phyloP scores from a whole-genome alignment of 345 rosid genomes.

The Mallotus nudiflorus region DNA sequence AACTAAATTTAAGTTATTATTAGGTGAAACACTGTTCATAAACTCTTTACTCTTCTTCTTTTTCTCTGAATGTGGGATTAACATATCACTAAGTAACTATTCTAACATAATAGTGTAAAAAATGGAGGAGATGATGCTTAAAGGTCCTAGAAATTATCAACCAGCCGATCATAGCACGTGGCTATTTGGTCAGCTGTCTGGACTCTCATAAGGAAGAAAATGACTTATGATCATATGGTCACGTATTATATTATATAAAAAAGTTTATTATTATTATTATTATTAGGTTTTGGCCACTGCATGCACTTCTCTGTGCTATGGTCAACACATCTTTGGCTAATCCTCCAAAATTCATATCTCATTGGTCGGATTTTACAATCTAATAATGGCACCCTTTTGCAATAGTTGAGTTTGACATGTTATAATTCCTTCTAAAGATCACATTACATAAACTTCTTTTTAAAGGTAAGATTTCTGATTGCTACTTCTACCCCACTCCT shows the following conservation, averaged over 20 bases:
- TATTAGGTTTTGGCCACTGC: no score
- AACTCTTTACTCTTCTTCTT: no score
- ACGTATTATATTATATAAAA: neutral
- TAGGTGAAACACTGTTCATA: no score
- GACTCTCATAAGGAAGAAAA: neutral
- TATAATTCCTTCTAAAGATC: neutral
- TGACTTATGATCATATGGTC: neutral
- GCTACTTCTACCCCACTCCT: no score
- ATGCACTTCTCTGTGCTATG: neutral
- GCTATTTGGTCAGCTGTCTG: conserved; percentile 25
- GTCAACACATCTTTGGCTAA: neutral
- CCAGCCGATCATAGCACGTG: conserved; percentile 31
- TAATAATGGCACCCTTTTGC: neutral
- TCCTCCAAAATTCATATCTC: neutral
- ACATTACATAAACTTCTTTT: no score
- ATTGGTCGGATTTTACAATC: conserved; percentile 3
- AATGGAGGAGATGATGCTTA: neutral
- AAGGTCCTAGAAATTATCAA: conserved; percentile 26
- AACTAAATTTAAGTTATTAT: no score
- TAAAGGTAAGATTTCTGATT: no score
- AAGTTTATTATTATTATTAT: no score
- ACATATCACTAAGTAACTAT: no score
- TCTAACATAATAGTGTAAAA: neutral
- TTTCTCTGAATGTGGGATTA: no score
- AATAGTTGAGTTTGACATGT: no score